Base-by-base conservation (phyloP, 768 basidiomycete species). In the Phanerochaete carnosa region DNA sequence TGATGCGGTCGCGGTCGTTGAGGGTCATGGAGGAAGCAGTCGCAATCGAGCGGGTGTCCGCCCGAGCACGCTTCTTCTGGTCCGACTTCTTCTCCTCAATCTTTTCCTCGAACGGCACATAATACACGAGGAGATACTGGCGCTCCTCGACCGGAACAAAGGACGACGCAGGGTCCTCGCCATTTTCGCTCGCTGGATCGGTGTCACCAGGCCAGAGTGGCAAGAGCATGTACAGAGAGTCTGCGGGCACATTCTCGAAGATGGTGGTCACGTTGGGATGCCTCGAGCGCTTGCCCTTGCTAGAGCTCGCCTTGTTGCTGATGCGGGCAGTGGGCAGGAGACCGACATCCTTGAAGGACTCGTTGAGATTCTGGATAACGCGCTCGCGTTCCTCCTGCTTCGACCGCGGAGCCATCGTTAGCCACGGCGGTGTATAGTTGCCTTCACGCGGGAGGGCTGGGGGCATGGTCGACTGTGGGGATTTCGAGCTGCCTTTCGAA, bases 191-290 rank as follows among this genome's bases (percentile, higher is more conserved):
- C 57, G 68, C 66, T 0, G 81, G 68, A 70, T 90, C 89, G 1
- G 84, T 89, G 64, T 89, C 87, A 19, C 86, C 82, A 9, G 88
- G 85, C 90, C 91, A 94, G n/a, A 94, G 77, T 16, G 92, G 92
- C 19, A 94, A 77, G 26, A 92, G 80, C 92, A 94, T 93, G 70
- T 88, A 91, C 55, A 92, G 76, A 25, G 84, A 83, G 15, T 92
- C 89, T 5, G 81, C 73, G 0, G 88, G 87, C 37, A 93, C 78
- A 33, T 83, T 60, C 51, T 66, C 69, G 62, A 71, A 69, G 45
- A 71, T 67, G 45, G 65, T 67, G 15, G 52, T 57, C 45, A 59
- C 55, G 19, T 60, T 55, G 26, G 47, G 46, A 56, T 61, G 62
- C 58, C 62, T 68, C 25, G 58, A 56, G 35, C 64, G 64, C 53